phyloP scores from a whole-genome alignment of 192 early-diverging fungal species.

The Entomortierella parvispora region DNA sequence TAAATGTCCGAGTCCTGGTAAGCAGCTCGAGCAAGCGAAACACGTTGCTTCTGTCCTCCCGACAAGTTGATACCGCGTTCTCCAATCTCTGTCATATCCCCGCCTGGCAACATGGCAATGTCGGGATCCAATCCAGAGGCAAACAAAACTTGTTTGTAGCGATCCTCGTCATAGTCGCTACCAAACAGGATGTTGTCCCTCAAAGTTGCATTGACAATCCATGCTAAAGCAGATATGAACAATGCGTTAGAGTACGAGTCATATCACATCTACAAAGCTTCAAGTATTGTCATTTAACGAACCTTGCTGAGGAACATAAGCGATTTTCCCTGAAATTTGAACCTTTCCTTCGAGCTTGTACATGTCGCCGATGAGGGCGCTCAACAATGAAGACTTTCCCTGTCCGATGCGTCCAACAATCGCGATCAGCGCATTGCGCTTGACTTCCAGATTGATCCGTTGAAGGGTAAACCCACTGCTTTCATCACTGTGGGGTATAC shows the following conservation, averaged over 20 bases:
- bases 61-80: slow-evolving; percentile 85
- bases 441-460: slow-evolving; percentile 38
- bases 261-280: no score
- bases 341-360: slow-evolving; percentile 70
- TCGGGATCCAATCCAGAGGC: slow-evolving; percentile 80
- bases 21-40: neutral
- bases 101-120: slow-evolving; percentile 66
- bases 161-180: slow-evolving; percentile 61
- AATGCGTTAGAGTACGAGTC: no score
- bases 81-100: slow-evolving; percentile 69
- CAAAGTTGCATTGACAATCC: slow-evolving; percentile 95
- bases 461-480: neutral
- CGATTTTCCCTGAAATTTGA: slow-evolving; percentile 67
- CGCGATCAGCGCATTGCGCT: slow-evolving; percentile 66
- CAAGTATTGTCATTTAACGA: no score
- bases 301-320: slow-evolving; percentile 84
- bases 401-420: slow-evolving; percentile 63
- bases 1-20: no score
- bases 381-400: slow-evolving; percentile 64
- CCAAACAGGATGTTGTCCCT: slow-evolving; percentile 95
- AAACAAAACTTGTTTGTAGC: slow-evolving; percentile 73
- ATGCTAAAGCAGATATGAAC: no score
- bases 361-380: slow-evolving; percentile 87
- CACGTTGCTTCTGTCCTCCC: slow-evolving; percentile 84
- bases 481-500: no score